These are phyloP conservation scores for Suillus hirtellus DNA, from an alignment of 768 basidiomycete genomes.

Conservation along the genomic window DNA sequence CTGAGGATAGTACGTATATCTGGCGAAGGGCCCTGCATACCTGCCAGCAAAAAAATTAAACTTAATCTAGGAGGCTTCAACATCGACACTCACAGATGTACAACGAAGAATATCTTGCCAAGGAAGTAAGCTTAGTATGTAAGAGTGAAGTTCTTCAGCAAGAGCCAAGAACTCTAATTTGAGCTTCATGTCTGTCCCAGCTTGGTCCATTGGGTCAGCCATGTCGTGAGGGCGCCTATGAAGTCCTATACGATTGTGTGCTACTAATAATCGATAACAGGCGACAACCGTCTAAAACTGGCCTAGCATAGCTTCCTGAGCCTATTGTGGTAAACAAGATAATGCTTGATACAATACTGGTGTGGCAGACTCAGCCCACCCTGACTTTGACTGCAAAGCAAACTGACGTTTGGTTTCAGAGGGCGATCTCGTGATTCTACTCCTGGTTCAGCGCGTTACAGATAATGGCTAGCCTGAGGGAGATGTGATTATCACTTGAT, in stretches of 20 bases:
- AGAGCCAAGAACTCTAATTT: background rate
- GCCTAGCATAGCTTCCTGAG: background rate
- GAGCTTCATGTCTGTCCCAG: background rate
- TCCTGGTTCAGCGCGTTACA: background rate
- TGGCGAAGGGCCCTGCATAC: background rate
- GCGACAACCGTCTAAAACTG: background rate
- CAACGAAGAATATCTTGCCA: conserved; percentile 1
- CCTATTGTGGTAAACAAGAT: background rate
- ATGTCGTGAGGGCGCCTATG: background rate
- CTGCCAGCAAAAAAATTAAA: background rate
- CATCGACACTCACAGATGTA: background rate
- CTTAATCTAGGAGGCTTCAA: background rate
- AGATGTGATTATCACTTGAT: background rate
- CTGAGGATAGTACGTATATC: background rate
- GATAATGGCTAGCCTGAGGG: background rate
- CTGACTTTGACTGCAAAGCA: background rate
- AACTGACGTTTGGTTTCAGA: background rate
- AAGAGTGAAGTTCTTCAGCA: background rate
- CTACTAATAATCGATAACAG: background rate
- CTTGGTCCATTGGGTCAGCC: background rate
- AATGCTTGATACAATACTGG: background rate
- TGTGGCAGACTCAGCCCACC: background rate
- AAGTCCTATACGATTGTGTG: too few species aligned
- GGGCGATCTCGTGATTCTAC: background rate
- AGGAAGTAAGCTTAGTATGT: conserved; percentile 1